These are phyloP conservation scores for Aegilops speltoides DNA, from an alignment of 176 grass and related monocot species.

Conservation along the genomic window DNA sequence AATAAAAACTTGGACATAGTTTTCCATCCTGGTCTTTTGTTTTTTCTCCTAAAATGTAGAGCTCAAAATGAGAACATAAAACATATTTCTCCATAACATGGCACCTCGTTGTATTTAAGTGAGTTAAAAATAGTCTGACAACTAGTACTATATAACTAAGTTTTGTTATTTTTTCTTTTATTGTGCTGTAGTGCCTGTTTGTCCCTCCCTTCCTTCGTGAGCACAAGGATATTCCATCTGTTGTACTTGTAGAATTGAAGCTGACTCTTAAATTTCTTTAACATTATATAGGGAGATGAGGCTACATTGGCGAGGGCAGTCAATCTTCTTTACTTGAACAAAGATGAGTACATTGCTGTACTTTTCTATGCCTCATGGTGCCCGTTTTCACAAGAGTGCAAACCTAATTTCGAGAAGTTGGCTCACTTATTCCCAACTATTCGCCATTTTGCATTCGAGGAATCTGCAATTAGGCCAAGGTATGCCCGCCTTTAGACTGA, in stretches of 20 bases:
- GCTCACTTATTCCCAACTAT: constrained; percentile 73
- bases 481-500: constrained; percentile 15
- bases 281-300: constrained; percentile 73
- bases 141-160: background rate
- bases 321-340: constrained; percentile 74
- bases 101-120: background rate
- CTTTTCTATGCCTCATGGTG: constrained; percentile 99
- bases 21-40: background rate
- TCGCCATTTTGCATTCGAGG: constrained; percentile 86
- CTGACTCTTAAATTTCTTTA: constrained; percentile 6
- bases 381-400: constrained; percentile 91
- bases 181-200: background rate
- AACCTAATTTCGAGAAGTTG: constrained; percentile 63
- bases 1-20: background rate
- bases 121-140: background rate
- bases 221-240: background rate
- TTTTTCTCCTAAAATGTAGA: background rate
- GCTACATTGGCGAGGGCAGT: constrained; percentile 63
- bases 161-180: background rate
- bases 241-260: background rate
- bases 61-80: background rate
- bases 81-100: background rate
- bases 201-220: background rate
- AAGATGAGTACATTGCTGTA: constrained; percentile 75
- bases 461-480: constrained; percentile 96